Evolutionary conservation across 805 yeast genomes (phyloP), one percentile per base, ranked within the genome.

Genomic region (Debaryomyces tyrocola): DNA sequence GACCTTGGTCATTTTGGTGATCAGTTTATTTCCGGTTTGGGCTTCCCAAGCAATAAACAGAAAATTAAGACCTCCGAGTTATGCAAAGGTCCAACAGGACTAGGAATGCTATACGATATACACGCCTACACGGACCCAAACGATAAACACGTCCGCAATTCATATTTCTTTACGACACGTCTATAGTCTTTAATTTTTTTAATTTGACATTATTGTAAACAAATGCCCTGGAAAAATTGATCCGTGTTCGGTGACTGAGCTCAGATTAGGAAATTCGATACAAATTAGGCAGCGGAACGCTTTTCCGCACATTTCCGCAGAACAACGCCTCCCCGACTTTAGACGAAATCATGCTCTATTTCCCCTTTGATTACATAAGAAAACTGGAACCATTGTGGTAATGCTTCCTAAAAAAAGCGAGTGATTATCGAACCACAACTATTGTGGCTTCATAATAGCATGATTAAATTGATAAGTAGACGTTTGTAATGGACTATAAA

Each of bases 61-160:
- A 52, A 82, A 74, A 50, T 65, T 94, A 46, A 81, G 90, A 55
- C 98, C 99, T 3, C 99, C 99, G 28, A 90, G 89, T 60, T 94
- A 94, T 64, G 97, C 97, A 7, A 94, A 94, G 65, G 98, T 94
- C 36, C 98, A 91, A 64, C 94, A 87, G 50, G 84, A 79, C 45
- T 83, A 52, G 43, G 39, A 37, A 24, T n/a, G 33, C 24, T 37
- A 34, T 21, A 46, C 14, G 39, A 34, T 36, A 17, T 24, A 44
- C 9, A 31, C 34, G 34, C 8, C 34, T 31, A 31, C 34, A 31
- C 40, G 17, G 28, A 21, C 40, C 40, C 6, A 6, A 18, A 21
- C 41, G 18, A 24, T n/a, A 37, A 17, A 37, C 41, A 28, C 29
- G 31, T 37, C 29, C 27, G 15, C 14, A 14, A 14, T 9, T n/a